These are phyloP conservation scores for Cephaloascus albidus DNA, from an alignment of 805 yeast genomes.

Conservation along the genomic window DNA sequence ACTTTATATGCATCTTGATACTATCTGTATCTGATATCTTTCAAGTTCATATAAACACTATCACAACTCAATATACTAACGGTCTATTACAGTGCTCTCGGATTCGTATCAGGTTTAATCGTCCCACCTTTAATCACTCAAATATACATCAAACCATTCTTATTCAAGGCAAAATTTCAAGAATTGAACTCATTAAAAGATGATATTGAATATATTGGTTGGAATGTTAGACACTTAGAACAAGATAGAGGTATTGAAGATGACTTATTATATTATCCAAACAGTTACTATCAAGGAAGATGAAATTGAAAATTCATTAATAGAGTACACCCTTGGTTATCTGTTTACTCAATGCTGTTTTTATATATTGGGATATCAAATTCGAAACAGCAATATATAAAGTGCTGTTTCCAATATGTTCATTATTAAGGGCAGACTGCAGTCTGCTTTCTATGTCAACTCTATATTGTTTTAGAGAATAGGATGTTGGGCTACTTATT, in stretches of 20 bases:
- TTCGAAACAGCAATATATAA: too few relatives aligned
- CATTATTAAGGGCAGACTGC: too few relatives aligned
- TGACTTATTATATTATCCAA: slow-evolving; percentile 19
- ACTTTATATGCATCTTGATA: too few relatives aligned
- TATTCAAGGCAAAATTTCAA: neutral
- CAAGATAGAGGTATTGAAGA: slow-evolving; percentile 17
- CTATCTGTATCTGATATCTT: too few relatives aligned
- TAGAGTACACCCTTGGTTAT: too few relatives aligned
- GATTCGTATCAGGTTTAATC: neutral
- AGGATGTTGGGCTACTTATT: too few relatives aligned
- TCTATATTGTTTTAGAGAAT: too few relatives aligned
- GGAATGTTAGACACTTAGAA: slow-evolving; percentile 22
- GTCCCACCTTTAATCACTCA: neutral
- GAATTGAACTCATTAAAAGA: neutral
- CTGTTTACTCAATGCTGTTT: too few relatives aligned
- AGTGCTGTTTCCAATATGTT: too few relatives aligned
- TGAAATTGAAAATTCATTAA: too few relatives aligned
- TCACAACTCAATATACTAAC: neutral
- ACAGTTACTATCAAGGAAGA: slow-evolving; percentile 12
- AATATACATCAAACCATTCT: neutral
- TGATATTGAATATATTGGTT: slow-evolving; percentile 17
- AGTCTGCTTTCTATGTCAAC: too few relatives aligned
- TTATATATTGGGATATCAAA: too few relatives aligned
- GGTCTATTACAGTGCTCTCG: neutral
- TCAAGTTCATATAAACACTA: neutral